These are phyloP conservation scores for Bruguiera gymnorhiza DNA, from an alignment of 345 rosid species.

Conservation along the genomic window DNA sequence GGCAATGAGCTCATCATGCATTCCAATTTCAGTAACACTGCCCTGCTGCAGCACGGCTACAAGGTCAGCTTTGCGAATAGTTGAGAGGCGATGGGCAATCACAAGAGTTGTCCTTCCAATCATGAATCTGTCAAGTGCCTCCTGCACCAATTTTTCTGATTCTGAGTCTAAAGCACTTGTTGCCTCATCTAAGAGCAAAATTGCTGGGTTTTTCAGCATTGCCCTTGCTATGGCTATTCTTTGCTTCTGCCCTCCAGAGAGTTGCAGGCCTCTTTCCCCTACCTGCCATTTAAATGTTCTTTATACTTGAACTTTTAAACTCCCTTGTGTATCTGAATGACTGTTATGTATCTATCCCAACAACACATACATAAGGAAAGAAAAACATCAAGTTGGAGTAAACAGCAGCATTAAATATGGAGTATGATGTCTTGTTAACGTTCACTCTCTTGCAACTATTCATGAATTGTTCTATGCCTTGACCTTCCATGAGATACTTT, in stretches of 20 bases:
- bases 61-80: constrained; percentile 94
- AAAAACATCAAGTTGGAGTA: neutral
- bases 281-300: constrained; percentile 58
- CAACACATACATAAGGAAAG: neutral
- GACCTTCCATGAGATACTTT: too few species aligned
- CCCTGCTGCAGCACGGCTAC: constrained; percentile 99
- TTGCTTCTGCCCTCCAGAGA: constrained; percentile 98
- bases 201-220: constrained; percentile 94
- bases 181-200: constrained; percentile 86
- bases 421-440: too few species aligned
- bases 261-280: constrained; percentile 94
- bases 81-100: constrained; percentile 94
- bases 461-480: too few species aligned
- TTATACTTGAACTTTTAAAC: neutral
- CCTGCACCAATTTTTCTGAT: constrained; percentile 95
- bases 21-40: constrained; percentile 84
- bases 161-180: constrained; percentile 96
- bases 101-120: constrained; percentile 96
- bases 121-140: constrained; percentile 95
- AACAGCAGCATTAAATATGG: too few species aligned
- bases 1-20: constrained; percentile 80
- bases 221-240: constrained; percentile 97
- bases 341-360: neutral
- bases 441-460: too few species aligned
- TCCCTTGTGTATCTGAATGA: neutral